Evolutionary conservation across 805 yeast species (phyloP).

Genomic region (Candida suzukii): DNA sequence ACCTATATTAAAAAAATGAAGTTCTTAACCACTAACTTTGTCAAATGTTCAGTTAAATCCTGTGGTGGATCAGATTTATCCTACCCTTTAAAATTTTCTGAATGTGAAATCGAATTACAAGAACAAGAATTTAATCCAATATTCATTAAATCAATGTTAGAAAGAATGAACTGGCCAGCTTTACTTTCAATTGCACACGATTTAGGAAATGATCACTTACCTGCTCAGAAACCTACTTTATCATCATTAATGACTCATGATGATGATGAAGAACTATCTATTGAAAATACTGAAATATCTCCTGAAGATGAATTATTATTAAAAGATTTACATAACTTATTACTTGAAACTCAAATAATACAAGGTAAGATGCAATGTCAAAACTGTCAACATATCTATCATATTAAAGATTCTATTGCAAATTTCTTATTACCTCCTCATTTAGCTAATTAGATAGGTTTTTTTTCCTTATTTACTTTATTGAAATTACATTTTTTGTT

Average conservation of each 20-base stretch:
- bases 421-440: conserved; percentile 94
- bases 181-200: conserved; percentile 70
- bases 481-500: too few species aligned
- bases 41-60: conserved; percentile 80
- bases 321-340: conserved; percentile 66
- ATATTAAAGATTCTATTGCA: conserved; percentile 90
- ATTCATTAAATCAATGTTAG: conserved; percentile 68
- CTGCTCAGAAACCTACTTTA: conserved; percentile 46
- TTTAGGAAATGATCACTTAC: conserved; percentile 56
- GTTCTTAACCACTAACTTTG: conserved; percentile 91
- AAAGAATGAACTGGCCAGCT: conserved; percentile 86
- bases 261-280: conserved; percentile 26
- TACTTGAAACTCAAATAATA: conserved; percentile 77
- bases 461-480: too few species aligned
- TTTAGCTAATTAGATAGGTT: conserved; percentile 40
- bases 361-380: conserved; percentile 89
- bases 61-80: conserved; percentile 71
- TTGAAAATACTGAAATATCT: conserved; percentile 27
- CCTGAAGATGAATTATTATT: conserved; percentile 43
- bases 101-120: conserved; percentile 67
- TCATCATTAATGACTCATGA: not conserved
- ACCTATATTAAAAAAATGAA: conserved; percentile 47
- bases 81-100: conserved; percentile 70
- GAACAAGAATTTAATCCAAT: conserved; percentile 79
- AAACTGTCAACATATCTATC: conserved; percentile 80